phyloP scores from a whole-genome alignment of 306 rosid species.

The Quercus ilex region DNA sequence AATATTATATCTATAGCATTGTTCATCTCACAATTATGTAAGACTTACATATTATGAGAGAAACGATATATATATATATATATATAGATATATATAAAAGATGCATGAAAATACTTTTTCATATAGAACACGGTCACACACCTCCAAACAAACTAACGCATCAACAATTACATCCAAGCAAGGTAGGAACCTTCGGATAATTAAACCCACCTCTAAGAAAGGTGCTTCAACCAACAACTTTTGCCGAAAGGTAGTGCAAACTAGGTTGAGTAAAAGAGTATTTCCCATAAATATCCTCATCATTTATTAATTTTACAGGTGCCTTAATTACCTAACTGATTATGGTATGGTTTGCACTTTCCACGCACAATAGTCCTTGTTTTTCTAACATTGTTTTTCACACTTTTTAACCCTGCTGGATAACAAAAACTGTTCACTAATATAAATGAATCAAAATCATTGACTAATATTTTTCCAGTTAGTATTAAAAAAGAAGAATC shows the following conservation, averaged over 20 bases:
- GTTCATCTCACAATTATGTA: too few relatives aligned
- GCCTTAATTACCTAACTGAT: not conserved
- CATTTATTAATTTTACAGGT: not conserved
- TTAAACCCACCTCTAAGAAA: not conserved
- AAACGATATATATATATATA: too few relatives aligned
- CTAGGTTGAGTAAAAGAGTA: not conserved
- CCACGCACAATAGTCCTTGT: too few relatives aligned
- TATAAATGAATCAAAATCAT: not conserved
- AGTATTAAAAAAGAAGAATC: not conserved
- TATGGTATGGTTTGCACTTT: not conserved
- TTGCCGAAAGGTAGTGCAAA: conserved; percentile 16
- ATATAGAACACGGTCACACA: not conserved
- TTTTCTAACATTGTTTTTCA: too few relatives aligned
- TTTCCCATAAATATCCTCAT: not conserved
- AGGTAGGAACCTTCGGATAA: not conserved
- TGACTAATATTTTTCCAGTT: not conserved
- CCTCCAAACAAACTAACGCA: not conserved
- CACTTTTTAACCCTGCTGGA: too few relatives aligned
- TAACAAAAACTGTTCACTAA: not conserved
- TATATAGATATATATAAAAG: too few relatives aligned
- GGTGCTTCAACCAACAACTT: not conserved
- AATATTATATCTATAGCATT: too few relatives aligned
- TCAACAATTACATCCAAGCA: not conserved
- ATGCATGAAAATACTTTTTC: too few relatives aligned
- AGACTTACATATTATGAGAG: too few relatives aligned